phyloP scores from a whole-genome alignment of 2,329 filamentous ascomycete species.

The Xylaria sp. region DNA sequence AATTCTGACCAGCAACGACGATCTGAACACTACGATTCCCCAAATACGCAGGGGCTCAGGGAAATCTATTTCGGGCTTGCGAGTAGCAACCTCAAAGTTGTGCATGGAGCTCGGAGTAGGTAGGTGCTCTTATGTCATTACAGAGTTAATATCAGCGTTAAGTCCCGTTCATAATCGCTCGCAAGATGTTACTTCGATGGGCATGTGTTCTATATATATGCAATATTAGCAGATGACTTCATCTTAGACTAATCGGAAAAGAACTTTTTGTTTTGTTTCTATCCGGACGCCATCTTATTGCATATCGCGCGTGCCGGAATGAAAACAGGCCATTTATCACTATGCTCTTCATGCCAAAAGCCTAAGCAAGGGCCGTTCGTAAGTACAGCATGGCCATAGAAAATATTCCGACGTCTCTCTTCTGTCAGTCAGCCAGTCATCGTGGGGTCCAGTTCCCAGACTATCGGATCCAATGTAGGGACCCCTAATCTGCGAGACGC shows the following conservation, averaged over 20 bases:
- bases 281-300: neutral
- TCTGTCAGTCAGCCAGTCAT: conserved; percentile 13
- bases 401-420: conserved; percentile 15
- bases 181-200: neutral
- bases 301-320: neutral
- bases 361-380: neutral
- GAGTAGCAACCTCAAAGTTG: neutral
- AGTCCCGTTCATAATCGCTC: no score
- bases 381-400: neutral
- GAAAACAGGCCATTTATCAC: neutral
- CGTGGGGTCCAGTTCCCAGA: conserved; percentile 27
- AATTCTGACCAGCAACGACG: no score
- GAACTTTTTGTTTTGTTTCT: neutral
- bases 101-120: neutral
- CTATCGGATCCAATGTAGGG: conserved; percentile 22
- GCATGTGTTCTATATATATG: neutral
- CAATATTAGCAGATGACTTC: neutral
- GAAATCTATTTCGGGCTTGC: neutral
- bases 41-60: neutral
- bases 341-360: neutral
- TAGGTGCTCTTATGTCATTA: neutral
- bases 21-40: no score
- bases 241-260: neutral
- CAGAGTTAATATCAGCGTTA: neutral
- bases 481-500: conserved; percentile 7